These are phyloP conservation scores for Ceratobasidium sp. DNA, from an alignment of 1,284 basidiomycete species.

Conservation along the genomic window DNA sequence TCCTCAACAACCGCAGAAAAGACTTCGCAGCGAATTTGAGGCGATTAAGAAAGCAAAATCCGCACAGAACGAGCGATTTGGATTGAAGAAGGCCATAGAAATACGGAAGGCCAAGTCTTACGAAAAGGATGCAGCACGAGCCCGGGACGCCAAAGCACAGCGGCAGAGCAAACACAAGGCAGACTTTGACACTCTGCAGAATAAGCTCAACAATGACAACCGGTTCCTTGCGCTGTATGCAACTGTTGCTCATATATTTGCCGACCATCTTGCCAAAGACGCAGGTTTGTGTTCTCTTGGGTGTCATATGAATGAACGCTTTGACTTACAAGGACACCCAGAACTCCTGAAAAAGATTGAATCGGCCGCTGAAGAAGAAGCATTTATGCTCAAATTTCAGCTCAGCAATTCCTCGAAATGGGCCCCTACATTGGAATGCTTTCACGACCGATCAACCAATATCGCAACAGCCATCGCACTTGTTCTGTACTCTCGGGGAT, in stretches of 20 bases:
- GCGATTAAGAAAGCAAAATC: conserved; percentile 10
- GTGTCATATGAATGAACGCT: too few species aligned
- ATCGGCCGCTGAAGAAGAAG: conserved; percentile 47
- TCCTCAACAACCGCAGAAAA: conserved; percentile 4
- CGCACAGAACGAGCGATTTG: conserved; percentile 19
- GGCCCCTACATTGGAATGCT: conserved; percentile 65
- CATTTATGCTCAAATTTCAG: conserved; percentile 51
- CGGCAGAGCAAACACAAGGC: conserved; percentile 46
- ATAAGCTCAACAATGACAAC: conserved; percentile 55
- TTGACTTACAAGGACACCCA: too few species aligned
- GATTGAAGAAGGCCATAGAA: conserved; percentile 46
- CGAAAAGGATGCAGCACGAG: neutral
- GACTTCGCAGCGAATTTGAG: neutral
- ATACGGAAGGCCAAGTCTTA: conserved; percentile 47
- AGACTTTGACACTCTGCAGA: conserved; percentile 51
- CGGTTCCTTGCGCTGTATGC: conserved; percentile 68
- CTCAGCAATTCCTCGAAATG: conserved; percentile 70
- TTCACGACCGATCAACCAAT: conserved; percentile 68
- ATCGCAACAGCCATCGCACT: conserved; percentile 67
- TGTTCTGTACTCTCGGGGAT: conserved; percentile 55
- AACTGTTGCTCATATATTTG: conserved; percentile 67
- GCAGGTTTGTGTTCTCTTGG: conserved; percentile 43
- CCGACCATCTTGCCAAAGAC: conserved; percentile 60
- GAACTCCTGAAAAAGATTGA: conserved; percentile 45
- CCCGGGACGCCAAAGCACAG: conserved; percentile 46